phyloP scores from a whole-genome alignment of 495 filamentous ascomycete species.

The Articulospora tetracladia region DNA sequence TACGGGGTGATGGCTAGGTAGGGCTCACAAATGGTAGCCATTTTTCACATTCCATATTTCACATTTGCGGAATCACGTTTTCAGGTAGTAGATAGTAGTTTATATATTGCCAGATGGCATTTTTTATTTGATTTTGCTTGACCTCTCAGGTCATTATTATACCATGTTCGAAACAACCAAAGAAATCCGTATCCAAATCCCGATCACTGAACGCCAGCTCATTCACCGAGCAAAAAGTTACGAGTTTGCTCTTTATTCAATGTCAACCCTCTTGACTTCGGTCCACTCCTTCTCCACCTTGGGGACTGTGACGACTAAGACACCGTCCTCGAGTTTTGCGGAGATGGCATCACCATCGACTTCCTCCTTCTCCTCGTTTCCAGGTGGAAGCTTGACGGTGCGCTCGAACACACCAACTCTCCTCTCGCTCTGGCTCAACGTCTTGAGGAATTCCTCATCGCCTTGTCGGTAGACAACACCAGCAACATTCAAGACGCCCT shows the following conservation, averaged over 20 bases:
- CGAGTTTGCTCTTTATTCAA: constrained; percentile 33
- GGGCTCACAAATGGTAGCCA: no score
- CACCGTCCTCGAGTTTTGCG: constrained; percentile 59
- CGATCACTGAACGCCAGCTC: constrained; percentile 3
- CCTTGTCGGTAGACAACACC: constrained; percentile 70
- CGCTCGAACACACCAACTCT: constrained; percentile 71
- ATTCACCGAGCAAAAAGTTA: neutral
- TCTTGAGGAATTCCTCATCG: constrained; percentile 66
- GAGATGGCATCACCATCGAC: constrained; percentile 62
- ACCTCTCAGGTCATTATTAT: constrained; percentile 14
- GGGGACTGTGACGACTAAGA: constrained; percentile 63
- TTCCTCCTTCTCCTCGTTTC: constrained; percentile 47
- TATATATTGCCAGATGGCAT: constrained; percentile 12
- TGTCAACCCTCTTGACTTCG: constrained; percentile 57
- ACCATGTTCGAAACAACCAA: constrained; percentile 2
- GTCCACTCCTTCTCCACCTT: constrained; percentile 61
- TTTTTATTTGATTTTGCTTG: constrained; percentile 17
- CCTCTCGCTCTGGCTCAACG: constrained; percentile 60
- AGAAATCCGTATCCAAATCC: neutral
- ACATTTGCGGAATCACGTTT: no score
- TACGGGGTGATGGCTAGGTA: no score
- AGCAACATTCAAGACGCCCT: constrained; percentile 57
- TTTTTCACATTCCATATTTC: neutral
- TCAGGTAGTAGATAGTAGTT: neutral
- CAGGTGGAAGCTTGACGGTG: constrained; percentile 53